Percentiles rank a stretch among this genome's conserved stretches.
These are phyloP conservation scores for Scutellaria baicalensis DNA, from an alignment of 257 asterid species.

Conservation along the genomic window DNA sequence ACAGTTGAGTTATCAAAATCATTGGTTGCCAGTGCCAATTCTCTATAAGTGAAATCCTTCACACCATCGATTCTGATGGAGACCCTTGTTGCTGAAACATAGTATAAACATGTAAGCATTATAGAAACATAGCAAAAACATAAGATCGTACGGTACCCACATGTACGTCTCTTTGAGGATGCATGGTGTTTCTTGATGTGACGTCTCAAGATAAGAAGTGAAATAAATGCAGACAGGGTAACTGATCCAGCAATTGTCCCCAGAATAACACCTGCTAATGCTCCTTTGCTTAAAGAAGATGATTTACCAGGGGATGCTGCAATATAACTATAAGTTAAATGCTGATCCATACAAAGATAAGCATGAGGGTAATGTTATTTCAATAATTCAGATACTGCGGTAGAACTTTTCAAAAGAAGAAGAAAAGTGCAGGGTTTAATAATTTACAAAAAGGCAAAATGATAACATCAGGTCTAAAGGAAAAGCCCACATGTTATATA, in stretches of 20 bases:
- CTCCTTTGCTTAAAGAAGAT: constrained; percentile 75
- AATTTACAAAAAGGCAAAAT: not conserved
- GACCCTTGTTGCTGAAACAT: constrained; percentile 59
- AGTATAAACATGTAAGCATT: constrained; percentile 6
- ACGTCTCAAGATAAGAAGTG: constrained; percentile 53
- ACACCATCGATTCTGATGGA: constrained; percentile 82
- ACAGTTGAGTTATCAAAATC: constrained; percentile 47
- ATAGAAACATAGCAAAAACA: not conserved
- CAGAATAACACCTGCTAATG: constrained; percentile 65
- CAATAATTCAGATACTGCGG: not conserved
- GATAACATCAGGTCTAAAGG: not conserved
- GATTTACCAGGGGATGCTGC: constrained; percentile 44
- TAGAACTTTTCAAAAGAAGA: not conserved
- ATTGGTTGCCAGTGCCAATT: constrained; percentile 64
- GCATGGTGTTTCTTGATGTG: constrained; percentile 31
- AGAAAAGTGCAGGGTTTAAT: not conserved
- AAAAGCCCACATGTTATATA: not conserved
- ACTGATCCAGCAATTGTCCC: constrained; percentile 81
- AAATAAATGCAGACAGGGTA: constrained; percentile 51
- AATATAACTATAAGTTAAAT: constrained; percentile 17
- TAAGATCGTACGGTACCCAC: constrained; percentile 43
- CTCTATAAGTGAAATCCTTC: constrained; percentile 62
- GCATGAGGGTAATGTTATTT: not conserved
- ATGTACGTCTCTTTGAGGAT: constrained; percentile 50
- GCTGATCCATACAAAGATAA: not conserved